Evolutionary conservation across 495 filamentous ascomycete species (phyloP).

Genomic region (Talaromyces thailandensis): DNA sequence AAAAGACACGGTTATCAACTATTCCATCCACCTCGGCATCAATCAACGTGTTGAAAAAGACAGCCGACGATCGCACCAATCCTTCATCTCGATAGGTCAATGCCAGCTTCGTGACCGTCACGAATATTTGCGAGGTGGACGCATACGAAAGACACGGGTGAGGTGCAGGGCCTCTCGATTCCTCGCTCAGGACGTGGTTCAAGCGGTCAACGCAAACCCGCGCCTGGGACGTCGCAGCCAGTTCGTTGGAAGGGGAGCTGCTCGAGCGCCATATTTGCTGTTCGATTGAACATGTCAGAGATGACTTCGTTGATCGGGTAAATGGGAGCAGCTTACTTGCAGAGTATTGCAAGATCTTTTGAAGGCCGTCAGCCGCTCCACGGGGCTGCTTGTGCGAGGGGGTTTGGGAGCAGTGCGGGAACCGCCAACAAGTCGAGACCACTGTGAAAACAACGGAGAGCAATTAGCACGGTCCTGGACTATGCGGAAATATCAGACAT

Average conservation of each 20-base stretch:
- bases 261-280: conserved; percentile 76
- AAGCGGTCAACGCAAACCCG: conserved; percentile 54
- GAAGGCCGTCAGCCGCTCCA: conserved; percentile 81
- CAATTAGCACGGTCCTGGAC: not conserved
- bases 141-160: conserved; percentile 84
- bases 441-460: conserved; percentile 35
- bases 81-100: conserved; percentile 67
- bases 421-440: conserved; percentile 84
- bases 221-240: conserved; percentile 37
- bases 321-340: conserved; percentile 45
- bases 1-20: conserved; percentile 74
- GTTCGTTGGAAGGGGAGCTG: conserved; percentile 41
- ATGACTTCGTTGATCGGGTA: not conserved
- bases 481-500: no score
- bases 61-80: conserved; percentile 72
- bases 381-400: conserved; percentile 62
- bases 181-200: conserved; percentile 74
- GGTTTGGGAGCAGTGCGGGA: conserved; percentile 56
- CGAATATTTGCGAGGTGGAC: conserved; percentile 75
- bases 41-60: conserved; percentile 79
- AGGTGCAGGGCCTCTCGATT: conserved; percentile 75
- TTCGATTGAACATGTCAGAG: not conserved
- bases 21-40: conserved; percentile 95
- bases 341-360: conserved; percentile 80
- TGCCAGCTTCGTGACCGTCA: conserved; percentile 77